Conservation (phyloP, 345 rosid genomes). For the Theobroma cacao region DNA sequence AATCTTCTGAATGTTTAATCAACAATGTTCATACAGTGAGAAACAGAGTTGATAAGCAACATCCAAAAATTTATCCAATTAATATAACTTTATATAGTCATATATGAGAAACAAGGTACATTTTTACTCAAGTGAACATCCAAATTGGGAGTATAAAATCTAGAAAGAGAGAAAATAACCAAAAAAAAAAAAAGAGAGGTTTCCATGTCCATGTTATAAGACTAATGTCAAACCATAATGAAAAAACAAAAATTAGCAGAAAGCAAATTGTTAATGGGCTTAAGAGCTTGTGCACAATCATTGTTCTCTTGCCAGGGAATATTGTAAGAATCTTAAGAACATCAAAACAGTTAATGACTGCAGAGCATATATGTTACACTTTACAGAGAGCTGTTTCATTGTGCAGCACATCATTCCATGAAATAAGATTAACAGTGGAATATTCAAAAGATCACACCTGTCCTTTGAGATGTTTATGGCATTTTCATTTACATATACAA, state of each 20-base stretch:
- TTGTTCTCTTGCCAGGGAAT: background rate
- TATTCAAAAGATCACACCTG: background rate
- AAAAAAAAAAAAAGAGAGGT: background rate
- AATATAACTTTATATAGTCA: background rate
- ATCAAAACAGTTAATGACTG: background rate
- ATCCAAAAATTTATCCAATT: background rate
- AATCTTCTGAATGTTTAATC: slow-evolving; percentile 5
- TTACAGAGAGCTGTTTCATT: background rate
- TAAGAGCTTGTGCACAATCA: background rate
- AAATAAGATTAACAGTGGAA: background rate
- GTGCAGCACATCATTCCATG: background rate
- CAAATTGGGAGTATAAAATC: background rate
- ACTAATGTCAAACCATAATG: background rate
- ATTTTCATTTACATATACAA: background rate
- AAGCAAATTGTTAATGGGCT: background rate
- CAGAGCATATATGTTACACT: background rate
- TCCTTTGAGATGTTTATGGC: background rate
- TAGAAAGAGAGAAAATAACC: background rate
- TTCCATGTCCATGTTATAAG: background rate
- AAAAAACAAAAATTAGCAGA: background rate
- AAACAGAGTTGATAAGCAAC: background rate
- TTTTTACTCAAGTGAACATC: background rate
- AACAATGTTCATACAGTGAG: background rate
- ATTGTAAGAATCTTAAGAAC: background rate
- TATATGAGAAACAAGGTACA: background rate